These are phyloP conservation scores for Suillus alpinus DNA, from an alignment of 768 basidiomycete genomes.

Conservation along the genomic window DNA sequence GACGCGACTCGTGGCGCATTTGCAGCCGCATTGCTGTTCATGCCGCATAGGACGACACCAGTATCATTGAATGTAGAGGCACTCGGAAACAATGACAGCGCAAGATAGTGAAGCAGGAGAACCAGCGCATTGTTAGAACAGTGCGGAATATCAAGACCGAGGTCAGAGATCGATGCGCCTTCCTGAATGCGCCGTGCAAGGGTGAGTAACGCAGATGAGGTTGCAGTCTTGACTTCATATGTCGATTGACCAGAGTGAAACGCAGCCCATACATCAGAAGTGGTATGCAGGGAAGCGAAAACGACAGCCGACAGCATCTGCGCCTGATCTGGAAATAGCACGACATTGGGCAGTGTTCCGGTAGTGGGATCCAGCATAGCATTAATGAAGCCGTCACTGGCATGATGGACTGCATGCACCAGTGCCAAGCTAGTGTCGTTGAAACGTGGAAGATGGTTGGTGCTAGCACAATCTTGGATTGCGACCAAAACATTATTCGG, in stretches of 20 bases:
- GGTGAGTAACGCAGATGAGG: constrained; percentile 41
- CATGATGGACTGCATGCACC: constrained; percentile 31
- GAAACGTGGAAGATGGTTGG: constrained; percentile 23
- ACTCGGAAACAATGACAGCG: constrained; percentile 41
- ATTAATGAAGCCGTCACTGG: constrained; percentile 31
- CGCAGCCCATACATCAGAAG: constrained; percentile 10
- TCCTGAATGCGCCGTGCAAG: constrained; percentile 45
- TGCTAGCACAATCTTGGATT: constrained; percentile 18
- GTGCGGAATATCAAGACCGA: constrained; percentile 26
- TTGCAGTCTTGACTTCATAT: constrained; percentile 29
- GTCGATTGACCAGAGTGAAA: constrained; percentile 25
- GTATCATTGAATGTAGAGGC: constrained; percentile 50
- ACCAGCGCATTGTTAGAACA: constrained; percentile 36
- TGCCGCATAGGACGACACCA: constrained; percentile 43
- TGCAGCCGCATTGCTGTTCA: constrained; percentile 23
- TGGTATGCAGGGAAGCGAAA: constrained; percentile 33
- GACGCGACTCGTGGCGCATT: constrained; percentile 18
- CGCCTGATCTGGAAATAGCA: constrained; percentile 41
- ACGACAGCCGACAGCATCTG: constrained; percentile 33
- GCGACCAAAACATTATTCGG: constrained; percentile 19
- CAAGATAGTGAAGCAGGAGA: constrained; percentile 47
- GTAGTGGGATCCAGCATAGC: constrained; percentile 34
- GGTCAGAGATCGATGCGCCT: constrained; percentile 20
- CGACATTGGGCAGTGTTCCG: constrained; percentile 39
- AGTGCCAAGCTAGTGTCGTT: constrained; percentile 35